A percentile compares a stretch with the other conserved stretches of the same genome.
These are phyloP conservation scores for Solanum acaule DNA, from an alignment of 257 asterid genomes.

Conservation along the genomic window DNA sequence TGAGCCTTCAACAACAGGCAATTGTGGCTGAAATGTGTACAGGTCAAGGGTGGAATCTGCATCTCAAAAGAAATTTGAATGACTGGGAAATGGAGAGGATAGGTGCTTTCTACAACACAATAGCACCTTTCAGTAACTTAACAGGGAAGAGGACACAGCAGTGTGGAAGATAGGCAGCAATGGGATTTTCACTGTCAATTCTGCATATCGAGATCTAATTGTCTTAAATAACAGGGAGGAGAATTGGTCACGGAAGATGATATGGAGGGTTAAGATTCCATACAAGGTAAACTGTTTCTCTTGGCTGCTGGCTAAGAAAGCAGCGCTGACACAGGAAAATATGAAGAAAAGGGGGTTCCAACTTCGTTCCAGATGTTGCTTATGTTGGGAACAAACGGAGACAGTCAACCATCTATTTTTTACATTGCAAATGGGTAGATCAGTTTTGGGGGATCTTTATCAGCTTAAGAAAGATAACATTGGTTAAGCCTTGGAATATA, in stretches of 20 bases:
- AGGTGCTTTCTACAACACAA: background rate
- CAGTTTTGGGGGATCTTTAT: background rate
- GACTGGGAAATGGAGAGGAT: background rate
- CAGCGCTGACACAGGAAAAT: background rate
- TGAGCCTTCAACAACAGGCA: background rate
- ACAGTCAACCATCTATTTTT: background rate
- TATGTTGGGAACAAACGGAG: background rate
- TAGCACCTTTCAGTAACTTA: background rate
- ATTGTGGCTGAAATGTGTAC: background rate
- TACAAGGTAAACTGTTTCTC: background rate
- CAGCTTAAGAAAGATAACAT: background rate
- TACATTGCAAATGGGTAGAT: background rate
- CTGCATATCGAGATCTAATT: background rate
- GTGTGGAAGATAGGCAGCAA: background rate
- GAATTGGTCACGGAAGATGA: background rate
- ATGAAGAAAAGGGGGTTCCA: background rate
- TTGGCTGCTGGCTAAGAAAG: background rate
- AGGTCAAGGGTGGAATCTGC: background rate
- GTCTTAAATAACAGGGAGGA: background rate
- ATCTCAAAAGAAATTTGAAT: background rate
- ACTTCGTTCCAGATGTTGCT: background rate
- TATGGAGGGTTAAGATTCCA: background rate
- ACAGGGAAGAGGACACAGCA: background rate
- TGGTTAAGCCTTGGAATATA: background rate
- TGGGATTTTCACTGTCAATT: background rate